Evolutionary conservation across 2,329 filamentous ascomycete genomes (phyloP).

Genomic region (Epichloe brachyelytri): DNA sequence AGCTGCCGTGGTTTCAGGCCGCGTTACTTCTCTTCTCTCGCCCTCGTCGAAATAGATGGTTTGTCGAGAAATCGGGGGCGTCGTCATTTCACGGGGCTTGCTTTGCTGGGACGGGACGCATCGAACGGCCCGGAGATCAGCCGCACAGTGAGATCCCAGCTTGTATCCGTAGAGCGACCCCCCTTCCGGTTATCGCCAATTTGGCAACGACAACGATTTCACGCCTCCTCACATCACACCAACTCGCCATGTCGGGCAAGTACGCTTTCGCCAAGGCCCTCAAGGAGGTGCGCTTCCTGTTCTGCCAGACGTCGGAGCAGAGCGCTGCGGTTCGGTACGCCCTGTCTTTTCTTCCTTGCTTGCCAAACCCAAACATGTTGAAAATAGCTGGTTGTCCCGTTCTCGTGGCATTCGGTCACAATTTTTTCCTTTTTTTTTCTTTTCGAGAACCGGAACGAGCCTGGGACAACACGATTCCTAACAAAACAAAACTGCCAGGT

Average conservation of each 20-base stretch:
- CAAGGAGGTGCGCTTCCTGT: constrained; percentile 93
- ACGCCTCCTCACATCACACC: background rate
- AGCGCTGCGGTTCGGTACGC: constrained; percentile 78
- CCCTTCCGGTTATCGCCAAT: background rate
- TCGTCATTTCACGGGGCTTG: background rate
- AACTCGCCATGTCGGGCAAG: constrained; percentile 68
- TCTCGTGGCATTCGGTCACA: too few species aligned
- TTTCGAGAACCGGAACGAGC: too few species aligned
- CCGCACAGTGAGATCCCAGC: background rate
- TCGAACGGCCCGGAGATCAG: constrained; percentile 3
- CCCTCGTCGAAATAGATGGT: too few species aligned
- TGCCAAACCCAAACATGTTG: too few species aligned
- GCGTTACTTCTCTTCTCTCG: background rate
- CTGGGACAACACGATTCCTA: background rate
- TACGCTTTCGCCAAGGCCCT: constrained; percentile 81
- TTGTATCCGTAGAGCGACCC: background rate
- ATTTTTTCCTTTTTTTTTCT: too few species aligned
- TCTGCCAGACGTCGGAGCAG: constrained; percentile 88
- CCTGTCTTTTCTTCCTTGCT: background rate
- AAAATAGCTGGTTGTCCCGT: background rate
- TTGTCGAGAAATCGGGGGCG: background rate
- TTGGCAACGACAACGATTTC: background rate
- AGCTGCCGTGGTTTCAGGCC: background rate
- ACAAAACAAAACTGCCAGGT: constrained; percentile 35
- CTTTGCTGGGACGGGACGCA: too few species aligned